Conservation (phyloP, 2,329 filamentous ascomycete genomes). For the Parascedosporium putredinis region DNA sequence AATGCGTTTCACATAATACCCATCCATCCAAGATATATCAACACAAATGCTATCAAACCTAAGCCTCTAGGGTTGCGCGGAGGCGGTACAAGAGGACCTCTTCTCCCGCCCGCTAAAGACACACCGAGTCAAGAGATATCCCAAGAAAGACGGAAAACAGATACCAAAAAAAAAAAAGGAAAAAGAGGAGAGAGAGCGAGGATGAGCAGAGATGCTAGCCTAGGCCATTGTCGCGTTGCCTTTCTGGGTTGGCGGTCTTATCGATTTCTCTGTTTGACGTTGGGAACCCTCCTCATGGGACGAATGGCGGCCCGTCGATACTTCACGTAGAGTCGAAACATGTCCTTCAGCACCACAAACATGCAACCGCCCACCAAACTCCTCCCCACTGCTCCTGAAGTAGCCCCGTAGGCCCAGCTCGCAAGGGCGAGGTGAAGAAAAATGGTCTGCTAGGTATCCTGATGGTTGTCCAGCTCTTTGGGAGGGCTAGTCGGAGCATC, state of each 20-base stretch:
- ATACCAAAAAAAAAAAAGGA: too few relatives aligned
- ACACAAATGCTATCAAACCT: too few relatives aligned
- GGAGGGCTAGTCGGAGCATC: slow-evolving; percentile 57
- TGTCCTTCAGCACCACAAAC: slow-evolving; percentile 74
- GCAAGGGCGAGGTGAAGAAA: slow-evolving; percentile 7
- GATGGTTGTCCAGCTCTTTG: slow-evolving; percentile 52
- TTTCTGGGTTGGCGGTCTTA: neutral
- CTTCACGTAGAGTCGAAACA: slow-evolving; percentile 51
- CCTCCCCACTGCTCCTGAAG: slow-evolving; percentile 81
- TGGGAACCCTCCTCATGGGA: slow-evolving; percentile 40
- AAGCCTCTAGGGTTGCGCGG: too few relatives aligned
- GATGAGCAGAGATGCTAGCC: too few relatives aligned
- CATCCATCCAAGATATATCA: too few relatives aligned
- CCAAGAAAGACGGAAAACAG: too few relatives aligned
- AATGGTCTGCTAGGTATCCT: slow-evolving; percentile 14
- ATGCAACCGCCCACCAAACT: slow-evolving; percentile 82
- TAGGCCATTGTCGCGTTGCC: too few relatives aligned
- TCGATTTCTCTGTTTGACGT: slow-evolving; percentile 1
- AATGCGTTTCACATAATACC: too few relatives aligned
- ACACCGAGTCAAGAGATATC: too few relatives aligned
- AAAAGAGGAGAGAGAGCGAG: too few relatives aligned
- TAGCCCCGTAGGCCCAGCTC: slow-evolving; percentile 46
- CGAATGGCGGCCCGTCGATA: slow-evolving; percentile 49
- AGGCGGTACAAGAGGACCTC: too few relatives aligned
- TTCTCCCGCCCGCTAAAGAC: too few relatives aligned